phyloP scores from a whole-genome alignment of 1,284 basidiomycete species.

The Ganoderma meredithae region DNA sequence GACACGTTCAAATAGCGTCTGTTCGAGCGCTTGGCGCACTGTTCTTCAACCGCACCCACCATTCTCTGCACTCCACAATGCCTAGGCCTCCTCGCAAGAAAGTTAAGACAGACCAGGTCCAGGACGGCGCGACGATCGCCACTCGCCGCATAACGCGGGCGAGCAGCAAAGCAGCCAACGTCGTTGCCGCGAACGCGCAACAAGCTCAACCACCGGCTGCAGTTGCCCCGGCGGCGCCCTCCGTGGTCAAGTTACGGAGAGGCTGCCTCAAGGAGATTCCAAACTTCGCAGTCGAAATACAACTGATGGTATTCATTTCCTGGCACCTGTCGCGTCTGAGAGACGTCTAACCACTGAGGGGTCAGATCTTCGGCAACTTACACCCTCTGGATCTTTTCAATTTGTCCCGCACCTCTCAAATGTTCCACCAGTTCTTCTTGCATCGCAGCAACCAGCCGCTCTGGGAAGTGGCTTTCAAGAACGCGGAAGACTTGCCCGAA shows the following conservation, averaged over 20 bases:
- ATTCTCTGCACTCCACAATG: neutral
- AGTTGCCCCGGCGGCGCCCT: neutral
- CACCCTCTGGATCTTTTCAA: constrained; percentile 13
- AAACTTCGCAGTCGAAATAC: constrained; percentile 13
- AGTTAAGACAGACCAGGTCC: neutral
- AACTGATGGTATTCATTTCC: constrained; percentile 6
- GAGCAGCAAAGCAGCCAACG: neutral
- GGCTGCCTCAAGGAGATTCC: constrained; percentile 13
- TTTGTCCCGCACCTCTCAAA: constrained; percentile 15
- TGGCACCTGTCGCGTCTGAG: neutral
- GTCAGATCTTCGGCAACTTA: constrained; percentile 18
- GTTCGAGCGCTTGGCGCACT: neutral
- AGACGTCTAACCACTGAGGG: neutral
- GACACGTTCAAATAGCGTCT: neutral
- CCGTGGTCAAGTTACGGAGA: neutral
- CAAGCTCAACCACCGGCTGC: neutral
- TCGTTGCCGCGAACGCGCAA: neutral
- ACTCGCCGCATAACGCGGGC: neutral
- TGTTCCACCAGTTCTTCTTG: constrained; percentile 12
- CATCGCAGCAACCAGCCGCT: constrained; percentile 9
- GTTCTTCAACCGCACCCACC: neutral
- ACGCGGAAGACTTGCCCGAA: constrained; percentile 10
- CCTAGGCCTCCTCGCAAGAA: constrained; percentile 3
- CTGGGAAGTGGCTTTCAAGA: constrained; percentile 10
- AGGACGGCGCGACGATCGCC: neutral